Percentiles rank a stretch among this genome's conserved stretches.
Evolutionary conservation across 768 basidiomycete species (phyloP).

Genomic region (Phylloporus sp.): DNA sequence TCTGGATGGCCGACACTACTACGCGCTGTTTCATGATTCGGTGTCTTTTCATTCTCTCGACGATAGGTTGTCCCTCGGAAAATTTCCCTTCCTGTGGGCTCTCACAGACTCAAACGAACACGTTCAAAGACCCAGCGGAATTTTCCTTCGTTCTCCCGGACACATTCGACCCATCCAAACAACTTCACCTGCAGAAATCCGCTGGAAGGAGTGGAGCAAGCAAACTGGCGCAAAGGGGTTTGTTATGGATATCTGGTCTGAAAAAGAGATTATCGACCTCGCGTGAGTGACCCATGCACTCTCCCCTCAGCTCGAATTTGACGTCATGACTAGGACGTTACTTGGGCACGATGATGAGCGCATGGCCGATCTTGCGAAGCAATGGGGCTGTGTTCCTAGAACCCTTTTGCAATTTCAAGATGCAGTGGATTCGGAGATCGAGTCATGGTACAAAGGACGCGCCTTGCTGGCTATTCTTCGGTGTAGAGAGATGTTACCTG

Average conservation of each 20-base stretch:
- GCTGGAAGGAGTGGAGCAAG: slow-evolving; percentile 1
- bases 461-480: too few relatives aligned
- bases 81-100: background rate
- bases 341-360: background rate
- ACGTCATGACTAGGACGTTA: background rate
- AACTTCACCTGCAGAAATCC: background rate
- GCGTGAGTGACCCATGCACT: background rate
- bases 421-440: background rate
- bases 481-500: too few relatives aligned
- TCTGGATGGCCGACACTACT: background rate
- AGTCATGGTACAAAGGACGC: background rate
- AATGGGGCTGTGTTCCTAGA: background rate
- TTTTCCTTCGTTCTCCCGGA: background rate
- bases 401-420: too few relatives aligned
- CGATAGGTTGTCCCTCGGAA: background rate
- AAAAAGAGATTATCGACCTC: background rate
- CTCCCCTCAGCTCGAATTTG: background rate
- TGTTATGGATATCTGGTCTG: slow-evolving; percentile 2
- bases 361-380: background rate
- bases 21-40: background rate
- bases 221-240: background rate
- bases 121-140: background rate
- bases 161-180: background rate
- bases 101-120: background rate
- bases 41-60: background rate